Conservation (phyloP, 805 yeast genomes). For the Wickerhamomyces pijperi region DNA sequence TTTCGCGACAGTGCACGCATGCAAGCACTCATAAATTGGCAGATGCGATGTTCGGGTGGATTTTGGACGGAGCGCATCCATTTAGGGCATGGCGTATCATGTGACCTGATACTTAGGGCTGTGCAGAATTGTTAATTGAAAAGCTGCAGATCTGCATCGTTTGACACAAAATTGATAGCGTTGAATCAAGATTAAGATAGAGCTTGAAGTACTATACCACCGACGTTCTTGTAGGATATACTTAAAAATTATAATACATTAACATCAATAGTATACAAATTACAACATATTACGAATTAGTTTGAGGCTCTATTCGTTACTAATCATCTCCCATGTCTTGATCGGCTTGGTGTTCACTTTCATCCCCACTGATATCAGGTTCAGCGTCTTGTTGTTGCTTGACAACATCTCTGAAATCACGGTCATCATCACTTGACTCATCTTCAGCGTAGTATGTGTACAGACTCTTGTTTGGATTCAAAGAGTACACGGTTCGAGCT, state of each 20-base stretch:
- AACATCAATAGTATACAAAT: neutral
- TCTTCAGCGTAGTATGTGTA: slow-evolving; percentile 39
- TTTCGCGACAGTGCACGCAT: too few species aligned
- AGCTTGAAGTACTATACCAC: too few species aligned
- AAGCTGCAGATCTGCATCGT: too few species aligned
- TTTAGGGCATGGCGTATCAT: too few species aligned
- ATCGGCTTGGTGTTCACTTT: neutral
- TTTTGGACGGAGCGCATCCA: too few species aligned
- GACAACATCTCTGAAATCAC: neutral
- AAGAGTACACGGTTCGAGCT: slow-evolving; percentile 19
- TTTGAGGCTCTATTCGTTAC: neutral
- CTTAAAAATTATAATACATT: neutral
- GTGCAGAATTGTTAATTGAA: too few species aligned
- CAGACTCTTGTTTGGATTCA: slow-evolving; percentile 51
- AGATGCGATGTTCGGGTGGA: too few species aligned
- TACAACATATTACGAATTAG: neutral
- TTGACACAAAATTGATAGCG: too few species aligned
- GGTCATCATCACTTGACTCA: slow-evolving; percentile 28
- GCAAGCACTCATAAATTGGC: too few species aligned
- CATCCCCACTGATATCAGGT: neutral
- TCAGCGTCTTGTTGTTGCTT: neutral
- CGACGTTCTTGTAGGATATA: too few species aligned
- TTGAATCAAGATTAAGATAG: too few species aligned
- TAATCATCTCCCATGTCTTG: neutral
- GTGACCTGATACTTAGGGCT: too few species aligned